A percentile compares a stretch with the other conserved stretches of the same genome.
These are phyloP conservation scores for Chaetoscypha palmicola DNA, from an alignment of 2,329 filamentous ascomycete species.

Conservation along the genomic window DNA sequence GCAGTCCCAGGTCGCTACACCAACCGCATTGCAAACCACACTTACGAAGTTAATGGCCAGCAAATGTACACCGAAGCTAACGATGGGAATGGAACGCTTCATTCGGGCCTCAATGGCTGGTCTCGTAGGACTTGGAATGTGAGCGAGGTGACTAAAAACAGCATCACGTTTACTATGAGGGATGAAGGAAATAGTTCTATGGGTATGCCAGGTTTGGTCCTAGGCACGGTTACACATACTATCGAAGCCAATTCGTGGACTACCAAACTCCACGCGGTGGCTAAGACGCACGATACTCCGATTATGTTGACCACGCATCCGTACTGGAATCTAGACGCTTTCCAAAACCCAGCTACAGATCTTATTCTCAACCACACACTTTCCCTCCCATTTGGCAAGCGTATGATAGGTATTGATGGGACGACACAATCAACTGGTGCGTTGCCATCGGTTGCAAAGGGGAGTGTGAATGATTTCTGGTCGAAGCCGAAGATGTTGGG, in stretches of 20 bases:
- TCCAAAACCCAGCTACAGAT: constrained; percentile 58
- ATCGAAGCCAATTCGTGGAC: constrained; percentile 58
- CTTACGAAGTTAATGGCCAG: constrained; percentile 52
- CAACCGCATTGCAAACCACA: constrained; percentile 72
- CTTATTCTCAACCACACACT: constrained; percentile 63
- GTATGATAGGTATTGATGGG: constrained; percentile 59
- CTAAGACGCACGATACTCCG: constrained; percentile 66
- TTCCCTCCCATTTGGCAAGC: constrained; percentile 62
- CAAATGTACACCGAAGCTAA: constrained; percentile 49
- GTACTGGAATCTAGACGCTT: constrained; percentile 67
- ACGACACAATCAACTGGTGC: constrained; percentile 68
- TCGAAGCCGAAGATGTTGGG: constrained; percentile 70
- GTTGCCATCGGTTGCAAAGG: constrained; percentile 57
- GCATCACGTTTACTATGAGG: constrained; percentile 59
- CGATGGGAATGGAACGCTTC: constrained; percentile 48
- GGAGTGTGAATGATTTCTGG: constrained; percentile 75
- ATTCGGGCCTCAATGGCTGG: constrained; percentile 64
- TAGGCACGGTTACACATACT: constrained; percentile 57
- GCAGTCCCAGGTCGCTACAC: constrained; percentile 68
- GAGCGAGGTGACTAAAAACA: constrained; percentile 43
- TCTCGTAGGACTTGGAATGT: constrained; percentile 62
- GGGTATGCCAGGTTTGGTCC: constrained; percentile 55
- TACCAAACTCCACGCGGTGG: constrained; percentile 61
- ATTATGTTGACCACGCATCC: constrained; percentile 68
- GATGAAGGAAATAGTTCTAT: constrained; percentile 47